Evolutionary conservation across 2,329 filamentous ascomycete species (phyloP), one percentile per base, ranked within the genome.

Genomic region (Aspergillus fumigatiaffinis): DNA sequence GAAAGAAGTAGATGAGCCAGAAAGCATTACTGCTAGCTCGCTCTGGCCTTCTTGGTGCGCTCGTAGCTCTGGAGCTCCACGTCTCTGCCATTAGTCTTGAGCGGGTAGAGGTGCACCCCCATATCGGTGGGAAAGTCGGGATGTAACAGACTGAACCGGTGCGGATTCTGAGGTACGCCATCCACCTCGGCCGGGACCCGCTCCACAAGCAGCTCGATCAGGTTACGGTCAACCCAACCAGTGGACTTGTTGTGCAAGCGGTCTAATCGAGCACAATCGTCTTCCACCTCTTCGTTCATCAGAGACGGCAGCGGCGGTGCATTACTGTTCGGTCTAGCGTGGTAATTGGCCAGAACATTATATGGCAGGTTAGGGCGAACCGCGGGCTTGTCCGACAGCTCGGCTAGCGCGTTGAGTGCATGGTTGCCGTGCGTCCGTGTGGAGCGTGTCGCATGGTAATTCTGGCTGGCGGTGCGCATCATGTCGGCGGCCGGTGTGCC

Each of bases 381-480:
- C 2, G 76, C 76, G 10, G 75, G 73, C 58, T 79, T 79, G 52
- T 79, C 80, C 0, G 83, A 81, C 21, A 85, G 76, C 59, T 85
- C 82, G 12, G 80, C 80, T 44, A 87, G 76, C 6, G 82, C 79
- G 52, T 80, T 82, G 54, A 83, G 76, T 5, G 79, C 77, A 60
- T 81, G 75, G 70, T 83, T 74, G 54, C 80, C 80, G 54, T 80
- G 80, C 5, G 77, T 80, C 48, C 79, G 76, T 7, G 78, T 80
- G 5, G 77, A 84, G 46, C 71, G 83, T 68, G 77, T 87, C 72
- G 71, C 83, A 74, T 81, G 79, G 64, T 74, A 75, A 47, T 83
- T 85, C 55, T 83, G 82, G 54, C 81, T 84, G 21, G 82, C 77
- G 12, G 83, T 83, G 42, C 85, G 82, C 52, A 83, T 81, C 84